phyloP scores from a whole-genome alignment of 108 stramenopile species.

The Licmophora abbreviata region DNA sequence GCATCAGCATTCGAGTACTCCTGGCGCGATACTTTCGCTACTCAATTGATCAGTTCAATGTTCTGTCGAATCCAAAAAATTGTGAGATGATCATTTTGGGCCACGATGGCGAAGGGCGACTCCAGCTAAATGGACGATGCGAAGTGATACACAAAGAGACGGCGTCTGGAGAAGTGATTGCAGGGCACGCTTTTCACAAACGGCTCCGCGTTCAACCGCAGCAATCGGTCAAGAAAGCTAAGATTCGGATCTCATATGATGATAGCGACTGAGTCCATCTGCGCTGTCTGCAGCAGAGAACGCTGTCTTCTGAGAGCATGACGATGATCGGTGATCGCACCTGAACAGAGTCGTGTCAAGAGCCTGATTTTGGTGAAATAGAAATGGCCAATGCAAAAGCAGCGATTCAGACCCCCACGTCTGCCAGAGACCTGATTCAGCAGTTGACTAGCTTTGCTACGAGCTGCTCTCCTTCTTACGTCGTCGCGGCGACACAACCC shows the following conservation, averaged over 20 bases:
- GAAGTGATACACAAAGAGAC: conserved; percentile 33
- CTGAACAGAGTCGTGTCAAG: too few relatives aligned
- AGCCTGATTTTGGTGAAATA: too few relatives aligned
- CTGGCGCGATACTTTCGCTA: conserved; percentile 92
- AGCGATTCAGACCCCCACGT: too few relatives aligned
- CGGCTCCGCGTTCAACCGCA: conserved; percentile 55
- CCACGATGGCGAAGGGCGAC: conserved; percentile 64
- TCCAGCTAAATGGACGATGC: conserved; percentile 62
- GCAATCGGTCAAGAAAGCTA: conserved; percentile 30
- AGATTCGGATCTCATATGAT: conserved; percentile 47
- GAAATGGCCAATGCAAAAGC: too few relatives aligned
- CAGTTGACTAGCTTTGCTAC: too few relatives aligned
- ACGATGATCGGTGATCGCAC: too few relatives aligned
- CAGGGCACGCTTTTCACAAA: conserved; percentile 52
- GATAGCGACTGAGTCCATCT: too few relatives aligned
- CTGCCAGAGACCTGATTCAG: too few relatives aligned
- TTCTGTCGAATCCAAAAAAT: conserved; percentile 83
- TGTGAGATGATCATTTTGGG: conserved; percentile 83
- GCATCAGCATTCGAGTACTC: conserved; percentile 79
- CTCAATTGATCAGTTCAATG: conserved; percentile 84
- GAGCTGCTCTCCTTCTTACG: too few relatives aligned
- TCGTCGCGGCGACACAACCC: too few relatives aligned
- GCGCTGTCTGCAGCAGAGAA: too few relatives aligned
- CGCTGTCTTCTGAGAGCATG: too few relatives aligned
- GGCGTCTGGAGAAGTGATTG: conserved; percentile 6